These are phyloP conservation scores for Crucibulum cyathiforme DNA, from an alignment of 1,284 basidiomycete genomes.

Conservation along the genomic window DNA sequence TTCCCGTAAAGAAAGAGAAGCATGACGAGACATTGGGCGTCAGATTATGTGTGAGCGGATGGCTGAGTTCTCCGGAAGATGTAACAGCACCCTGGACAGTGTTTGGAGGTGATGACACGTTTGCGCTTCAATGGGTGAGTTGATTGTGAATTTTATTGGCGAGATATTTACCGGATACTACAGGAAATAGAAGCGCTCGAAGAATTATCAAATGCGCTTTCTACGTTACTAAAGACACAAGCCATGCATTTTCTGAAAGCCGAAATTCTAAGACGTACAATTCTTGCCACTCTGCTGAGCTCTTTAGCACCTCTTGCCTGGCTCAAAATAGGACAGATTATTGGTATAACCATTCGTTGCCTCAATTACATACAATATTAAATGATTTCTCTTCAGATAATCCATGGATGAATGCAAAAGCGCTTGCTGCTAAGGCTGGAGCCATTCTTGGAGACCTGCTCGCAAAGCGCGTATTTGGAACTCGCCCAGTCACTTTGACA, in stretches of 20 bases:
- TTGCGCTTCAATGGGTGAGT: conserved; percentile 63
- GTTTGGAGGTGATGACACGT: conserved; percentile 59
- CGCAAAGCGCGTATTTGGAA: conserved; percentile 59
- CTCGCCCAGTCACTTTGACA: conserved; percentile 59
- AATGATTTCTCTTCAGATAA: conserved; percentile 46
- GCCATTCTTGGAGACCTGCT: conserved; percentile 60
- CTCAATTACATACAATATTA: background rate
- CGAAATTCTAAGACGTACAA: conserved; percentile 56
- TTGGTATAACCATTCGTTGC: conserved; percentile 42
- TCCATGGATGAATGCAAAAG: conserved; percentile 63
- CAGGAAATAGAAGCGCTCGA: conserved; percentile 64
- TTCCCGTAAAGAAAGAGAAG: conserved; percentile 45
- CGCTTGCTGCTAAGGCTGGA: conserved; percentile 60
- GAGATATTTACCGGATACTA: background rate
- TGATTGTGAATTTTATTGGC: background rate
- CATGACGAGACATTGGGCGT: conserved; percentile 56
- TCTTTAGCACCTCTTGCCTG: conserved; percentile 59
- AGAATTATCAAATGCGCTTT: conserved; percentile 55
- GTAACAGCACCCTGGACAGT: conserved; percentile 61
- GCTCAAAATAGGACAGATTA: conserved; percentile 59
- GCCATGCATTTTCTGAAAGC: conserved; percentile 57
- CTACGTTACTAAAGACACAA: conserved; percentile 51
- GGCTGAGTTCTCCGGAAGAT: conserved; percentile 52
- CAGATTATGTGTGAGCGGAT: conserved; percentile 63
- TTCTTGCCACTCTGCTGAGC: conserved; percentile 55